Evolutionary conservation across 148 eudicot species (phyloP).

Genomic region (Euryodendron excelsum): DNA sequence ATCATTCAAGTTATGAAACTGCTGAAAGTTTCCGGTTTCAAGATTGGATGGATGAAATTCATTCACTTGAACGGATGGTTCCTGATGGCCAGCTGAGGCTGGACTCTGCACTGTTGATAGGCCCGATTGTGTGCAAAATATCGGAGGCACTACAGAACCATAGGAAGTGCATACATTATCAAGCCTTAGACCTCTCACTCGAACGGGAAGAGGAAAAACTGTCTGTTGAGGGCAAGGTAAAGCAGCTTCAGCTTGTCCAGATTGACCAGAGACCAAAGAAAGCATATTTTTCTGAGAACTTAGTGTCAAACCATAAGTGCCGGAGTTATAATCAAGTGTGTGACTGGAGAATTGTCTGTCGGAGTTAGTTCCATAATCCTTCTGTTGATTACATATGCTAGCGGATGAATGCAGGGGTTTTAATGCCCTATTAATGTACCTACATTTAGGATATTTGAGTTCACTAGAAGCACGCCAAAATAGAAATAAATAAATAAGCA

Average conservation of each 20-base stretch:
- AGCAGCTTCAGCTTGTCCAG: conserved; percentile 32
- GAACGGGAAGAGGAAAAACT: conserved; percentile 45
- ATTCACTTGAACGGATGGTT: conserved; percentile 26
- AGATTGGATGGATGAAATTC: conserved; percentile 15
- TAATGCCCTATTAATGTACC: conserved; percentile 54
- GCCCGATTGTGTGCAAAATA: conserved; percentile 34
- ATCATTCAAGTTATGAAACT: conserved; percentile 26
- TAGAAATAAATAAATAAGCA: not conserved
- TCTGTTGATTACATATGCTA: conserved; percentile 36
- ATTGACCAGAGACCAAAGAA: conserved; percentile 22
- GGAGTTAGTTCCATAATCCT: conserved; percentile 27
- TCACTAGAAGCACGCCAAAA: not conserved
- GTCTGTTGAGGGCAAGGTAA: conserved; percentile 27
- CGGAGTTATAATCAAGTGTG: conserved; percentile 30
- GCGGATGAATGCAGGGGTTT: conserved; percentile 34
- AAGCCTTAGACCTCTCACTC: conserved; percentile 42
- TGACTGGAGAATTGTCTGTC: conserved; percentile 34
- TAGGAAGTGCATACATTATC: conserved; percentile 30
- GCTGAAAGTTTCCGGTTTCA: conserved; percentile 20
- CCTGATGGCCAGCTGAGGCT: conserved; percentile 36
- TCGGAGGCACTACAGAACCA: conserved; percentile 31
- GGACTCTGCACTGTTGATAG: conserved; percentile 42
- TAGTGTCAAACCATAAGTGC: conserved; percentile 25
- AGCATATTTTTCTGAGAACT: conserved; percentile 29
- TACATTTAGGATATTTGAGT: conserved; percentile 23